Conservation (phyloP, 805 yeast species). For the Saturnispora hagleri region DNA sequence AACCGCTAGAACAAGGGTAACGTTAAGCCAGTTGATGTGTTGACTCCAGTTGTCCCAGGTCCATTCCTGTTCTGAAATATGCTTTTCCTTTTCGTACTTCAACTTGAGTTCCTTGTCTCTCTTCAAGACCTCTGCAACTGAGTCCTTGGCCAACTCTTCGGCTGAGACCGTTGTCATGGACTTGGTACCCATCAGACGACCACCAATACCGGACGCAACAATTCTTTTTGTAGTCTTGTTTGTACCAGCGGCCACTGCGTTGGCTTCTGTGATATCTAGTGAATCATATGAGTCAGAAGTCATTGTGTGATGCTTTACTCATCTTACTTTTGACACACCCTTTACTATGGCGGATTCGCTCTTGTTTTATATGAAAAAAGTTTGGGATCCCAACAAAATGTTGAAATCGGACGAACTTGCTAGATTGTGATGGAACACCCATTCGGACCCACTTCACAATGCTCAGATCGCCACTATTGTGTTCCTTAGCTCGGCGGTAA, state of each 20-base stretch:
- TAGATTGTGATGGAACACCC: neutral
- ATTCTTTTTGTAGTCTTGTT: conserved; percentile 61
- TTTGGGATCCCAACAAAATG: neutral
- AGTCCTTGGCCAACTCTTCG: conserved; percentile 47
- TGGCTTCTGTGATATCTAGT: conserved; percentile 61
- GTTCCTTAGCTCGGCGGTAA: neutral
- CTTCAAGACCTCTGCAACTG: conserved; percentile 37
- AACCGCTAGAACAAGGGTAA: conserved; percentile 50
- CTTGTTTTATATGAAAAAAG: neutral
- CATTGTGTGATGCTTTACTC: neutral
- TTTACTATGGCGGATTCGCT: neutral
- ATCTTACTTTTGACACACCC: neutral
- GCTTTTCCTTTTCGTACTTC: conserved; percentile 36
- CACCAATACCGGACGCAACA: conserved; percentile 71
- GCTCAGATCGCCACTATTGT: neutral
- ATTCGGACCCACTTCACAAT: neutral
- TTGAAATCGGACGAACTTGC: neutral
- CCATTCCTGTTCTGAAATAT: conserved; percentile 76
- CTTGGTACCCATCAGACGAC: conserved; percentile 74
- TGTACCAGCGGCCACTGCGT: conserved; percentile 75
- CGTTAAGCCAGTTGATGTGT: conserved; percentile 73
- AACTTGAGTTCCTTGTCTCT: conserved; percentile 36
- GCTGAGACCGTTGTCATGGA: conserved; percentile 60
- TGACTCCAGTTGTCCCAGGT: conserved; percentile 60
- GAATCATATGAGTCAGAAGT: conserved; percentile 15